A percentile compares a stretch with the other conserved stretches of the same genome.
Evolutionary conservation across 192 early-diverging fungal genomes (phyloP).

Genomic region (Coemansia sp.): DNA sequence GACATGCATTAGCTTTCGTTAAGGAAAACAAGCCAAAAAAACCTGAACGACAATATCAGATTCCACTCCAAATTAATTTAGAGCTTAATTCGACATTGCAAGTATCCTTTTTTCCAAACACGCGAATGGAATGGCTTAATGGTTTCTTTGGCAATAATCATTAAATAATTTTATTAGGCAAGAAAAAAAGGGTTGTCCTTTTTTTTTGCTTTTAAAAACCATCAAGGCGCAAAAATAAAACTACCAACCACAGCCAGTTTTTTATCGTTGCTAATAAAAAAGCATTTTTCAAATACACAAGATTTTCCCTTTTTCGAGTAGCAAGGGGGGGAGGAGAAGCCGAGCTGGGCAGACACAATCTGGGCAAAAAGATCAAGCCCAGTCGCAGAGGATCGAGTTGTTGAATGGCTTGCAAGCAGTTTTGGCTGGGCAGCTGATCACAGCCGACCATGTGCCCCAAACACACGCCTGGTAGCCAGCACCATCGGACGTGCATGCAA

Average conservation of each 20-base stretch:
- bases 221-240: background rate
- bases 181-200: slow-evolving; percentile 6
- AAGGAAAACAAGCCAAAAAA: too few species aligned
- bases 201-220: background rate
- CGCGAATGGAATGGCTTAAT: too few species aligned
- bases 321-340: too few species aligned
- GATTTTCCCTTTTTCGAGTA: background rate
- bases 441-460: slow-evolving; percentile 31
- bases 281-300: too few species aligned
- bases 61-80: too few species aligned
- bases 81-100: too few species aligned
- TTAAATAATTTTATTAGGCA: slow-evolving; percentile 1
- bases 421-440: slow-evolving; percentile 17
- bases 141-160: background rate
- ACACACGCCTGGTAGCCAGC: slow-evolving; percentile 37
- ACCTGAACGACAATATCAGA: too few species aligned
- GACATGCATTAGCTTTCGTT: too few species aligned
- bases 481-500: slow-evolving; percentile 20
- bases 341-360: background rate
- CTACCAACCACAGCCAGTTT: background rate
- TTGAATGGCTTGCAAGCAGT: slow-evolving; percentile 31
- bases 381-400: slow-evolving; percentile 25
- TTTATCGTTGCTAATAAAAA: background rate
- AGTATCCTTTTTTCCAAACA: too few species aligned
- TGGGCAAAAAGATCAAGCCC: slow-evolving; percentile 5